These are phyloP conservation scores for Articulospora tetracladia DNA, from an alignment of 495 filamentous ascomycete species.

Conservation along the genomic window DNA sequence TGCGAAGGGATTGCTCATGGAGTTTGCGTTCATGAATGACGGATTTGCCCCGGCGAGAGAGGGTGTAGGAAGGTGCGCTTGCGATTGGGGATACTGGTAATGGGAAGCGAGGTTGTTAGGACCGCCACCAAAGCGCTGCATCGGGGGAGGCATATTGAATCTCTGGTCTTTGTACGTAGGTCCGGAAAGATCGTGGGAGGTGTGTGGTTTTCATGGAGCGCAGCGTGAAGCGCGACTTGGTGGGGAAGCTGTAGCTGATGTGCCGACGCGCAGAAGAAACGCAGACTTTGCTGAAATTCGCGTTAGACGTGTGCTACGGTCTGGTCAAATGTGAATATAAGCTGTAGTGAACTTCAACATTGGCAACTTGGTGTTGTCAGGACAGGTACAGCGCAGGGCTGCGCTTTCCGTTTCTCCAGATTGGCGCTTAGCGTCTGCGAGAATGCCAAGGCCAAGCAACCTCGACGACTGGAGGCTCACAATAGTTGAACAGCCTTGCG, in stretches of 20 bases:
- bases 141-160: conserved; percentile 47
- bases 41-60: conserved; percentile 52
- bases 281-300: too few species aligned
- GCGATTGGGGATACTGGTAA: conserved; percentile 44
- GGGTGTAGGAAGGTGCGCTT: conserved; percentile 55
- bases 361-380: conserved; percentile 3
- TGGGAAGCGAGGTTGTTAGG: conserved; percentile 32
- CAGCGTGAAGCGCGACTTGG: conserved; percentile 16
- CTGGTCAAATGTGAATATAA: background rate
- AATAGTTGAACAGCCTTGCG: conserved; percentile 15
- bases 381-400: conserved; percentile 12
- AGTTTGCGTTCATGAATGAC: conserved; percentile 60
- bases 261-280: background rate
- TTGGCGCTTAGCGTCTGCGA: conserved; percentile 12
- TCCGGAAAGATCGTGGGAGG: conserved; percentile 23
- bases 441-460: conserved; percentile 11
- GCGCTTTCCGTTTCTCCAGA: conserved; percentile 2
- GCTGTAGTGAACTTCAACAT: background rate
- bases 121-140: conserved; percentile 44
- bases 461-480: background rate
- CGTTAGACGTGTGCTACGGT: background rate
- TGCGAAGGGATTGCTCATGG: conserved; percentile 65
- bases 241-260: background rate
- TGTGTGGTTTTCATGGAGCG: conserved; percentile 26
- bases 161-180: conserved; percentile 20